phyloP scores from a whole-genome alignment of 148 eudicot genomes.

The Rhododendron ovatum region DNA sequence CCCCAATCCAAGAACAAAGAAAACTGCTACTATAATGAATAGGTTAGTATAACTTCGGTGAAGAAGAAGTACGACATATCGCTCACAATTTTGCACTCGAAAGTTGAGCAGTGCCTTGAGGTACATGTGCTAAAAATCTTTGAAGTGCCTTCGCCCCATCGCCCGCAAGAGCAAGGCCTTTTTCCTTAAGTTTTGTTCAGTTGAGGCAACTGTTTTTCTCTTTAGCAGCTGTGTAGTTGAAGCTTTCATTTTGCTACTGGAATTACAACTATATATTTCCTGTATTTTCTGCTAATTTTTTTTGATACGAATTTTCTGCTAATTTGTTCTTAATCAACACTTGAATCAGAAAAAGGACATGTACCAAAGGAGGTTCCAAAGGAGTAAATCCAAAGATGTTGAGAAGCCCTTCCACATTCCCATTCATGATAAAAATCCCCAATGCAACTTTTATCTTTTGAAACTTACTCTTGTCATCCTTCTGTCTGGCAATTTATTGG shows the following conservation, averaged over 20 bases:
- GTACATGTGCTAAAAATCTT: not conserved
- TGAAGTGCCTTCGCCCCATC: no score
- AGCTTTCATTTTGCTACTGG: not conserved
- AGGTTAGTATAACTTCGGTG: not conserved
- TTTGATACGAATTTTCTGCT: not conserved
- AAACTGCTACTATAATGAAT: not conserved
- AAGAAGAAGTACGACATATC: not conserved
- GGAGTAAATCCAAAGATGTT: conserved; percentile 39
- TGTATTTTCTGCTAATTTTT: not conserved
- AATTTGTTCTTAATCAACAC: not conserved
- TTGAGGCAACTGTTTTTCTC: not conserved
- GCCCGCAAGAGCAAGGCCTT: no score
- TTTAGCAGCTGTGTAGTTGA: not conserved
- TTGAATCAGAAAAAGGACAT: conserved; percentile 48
- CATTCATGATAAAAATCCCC: conserved; percentile 30
- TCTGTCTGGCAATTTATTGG: conserved; percentile 33
- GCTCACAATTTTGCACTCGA: not conserved
- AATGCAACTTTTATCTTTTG: conserved; percentile 38
- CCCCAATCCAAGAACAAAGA: not conserved
- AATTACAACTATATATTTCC: not conserved
- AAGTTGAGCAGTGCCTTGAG: not conserved
- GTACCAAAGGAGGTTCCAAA: conserved; percentile 50
- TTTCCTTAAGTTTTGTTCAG: no score
- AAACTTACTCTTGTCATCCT: conserved; percentile 40
- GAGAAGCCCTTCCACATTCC: conserved; percentile 32